These are phyloP conservation scores for Talaromyces pinophilus DNA, from an alignment of 2,329 filamentous ascomycete genomes.

Conservation along the genomic window DNA sequence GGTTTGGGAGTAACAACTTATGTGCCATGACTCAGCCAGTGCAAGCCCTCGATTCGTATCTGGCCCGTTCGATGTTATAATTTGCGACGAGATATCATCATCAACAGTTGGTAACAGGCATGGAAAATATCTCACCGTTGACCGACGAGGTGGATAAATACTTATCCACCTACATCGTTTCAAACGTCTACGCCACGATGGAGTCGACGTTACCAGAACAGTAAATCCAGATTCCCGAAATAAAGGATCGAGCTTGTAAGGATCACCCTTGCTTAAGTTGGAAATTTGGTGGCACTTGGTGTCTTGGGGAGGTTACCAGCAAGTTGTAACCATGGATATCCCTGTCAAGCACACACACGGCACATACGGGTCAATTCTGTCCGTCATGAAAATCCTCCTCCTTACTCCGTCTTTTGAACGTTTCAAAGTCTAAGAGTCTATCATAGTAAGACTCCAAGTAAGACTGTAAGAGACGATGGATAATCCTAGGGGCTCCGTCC, in stretches of 20 bases:
- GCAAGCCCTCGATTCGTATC: background rate
- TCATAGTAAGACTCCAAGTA: too few relatives aligned
- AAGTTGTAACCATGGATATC: background rate
- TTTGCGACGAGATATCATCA: background rate
- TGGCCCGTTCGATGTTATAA: background rate
- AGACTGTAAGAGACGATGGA: background rate
- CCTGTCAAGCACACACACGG: background rate
- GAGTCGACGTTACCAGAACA: background rate
- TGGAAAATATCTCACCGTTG: background rate
- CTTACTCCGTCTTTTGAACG: background rate
- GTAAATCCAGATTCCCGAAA: background rate
- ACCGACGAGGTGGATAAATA: background rate
- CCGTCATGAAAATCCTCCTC: background rate
- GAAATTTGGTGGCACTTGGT: background rate
- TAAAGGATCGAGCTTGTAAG: conserved; percentile 1
- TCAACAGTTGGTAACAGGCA: background rate
- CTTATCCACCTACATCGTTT: background rate
- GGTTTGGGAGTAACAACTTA: background rate
- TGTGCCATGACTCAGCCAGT: background rate
- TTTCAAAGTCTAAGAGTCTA: background rate
- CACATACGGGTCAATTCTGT: background rate
- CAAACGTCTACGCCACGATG: background rate
- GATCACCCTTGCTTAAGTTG: background rate
- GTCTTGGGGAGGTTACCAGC: background rate
- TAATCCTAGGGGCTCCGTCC: background rate